phyloP scores from a whole-genome alignment of 1,284 basidiomycete genomes.

The Moniliella sp. region DNA sequence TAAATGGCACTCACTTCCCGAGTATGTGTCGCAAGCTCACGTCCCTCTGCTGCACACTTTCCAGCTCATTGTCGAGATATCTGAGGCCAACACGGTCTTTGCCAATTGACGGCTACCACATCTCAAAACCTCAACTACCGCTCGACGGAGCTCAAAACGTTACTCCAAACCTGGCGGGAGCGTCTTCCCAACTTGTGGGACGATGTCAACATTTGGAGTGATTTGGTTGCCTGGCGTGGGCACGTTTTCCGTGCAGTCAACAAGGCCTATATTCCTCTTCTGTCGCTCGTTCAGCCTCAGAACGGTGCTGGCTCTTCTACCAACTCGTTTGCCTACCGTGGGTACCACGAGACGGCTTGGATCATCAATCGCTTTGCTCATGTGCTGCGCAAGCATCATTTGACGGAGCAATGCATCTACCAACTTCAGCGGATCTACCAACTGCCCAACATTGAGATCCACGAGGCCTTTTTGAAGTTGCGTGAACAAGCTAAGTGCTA shows the following conservation, averaged over 20 bases:
- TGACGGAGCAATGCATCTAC: constrained; percentile 84
- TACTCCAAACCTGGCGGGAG: constrained; percentile 60
- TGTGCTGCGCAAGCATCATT: constrained; percentile 85
- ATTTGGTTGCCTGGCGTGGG: constrained; percentile 91
- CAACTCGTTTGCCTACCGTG: constrained; percentile 72
- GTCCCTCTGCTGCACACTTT: constrained; percentile 87
- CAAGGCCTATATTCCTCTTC: constrained; percentile 73
- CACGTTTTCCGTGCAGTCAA: constrained; percentile 80
- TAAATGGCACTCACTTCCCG: constrained; percentile 80
- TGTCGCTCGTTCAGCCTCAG: constrained; percentile 37
- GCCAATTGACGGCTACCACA: constrained; percentile 69
- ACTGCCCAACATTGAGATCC: constrained; percentile 96
- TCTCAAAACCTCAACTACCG: constrained; percentile 78
- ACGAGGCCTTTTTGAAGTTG: constrained; percentile 93
- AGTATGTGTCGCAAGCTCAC: constrained; percentile 68
- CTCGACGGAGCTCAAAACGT: constrained; percentile 68
- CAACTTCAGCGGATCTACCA: constrained; percentile 94
- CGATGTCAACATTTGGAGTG: constrained; percentile 96
- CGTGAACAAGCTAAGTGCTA: constrained; percentile 98
- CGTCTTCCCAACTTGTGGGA: constrained; percentile 85
- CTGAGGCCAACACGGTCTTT: constrained; percentile 63
- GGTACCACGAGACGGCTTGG: constrained; percentile 99
- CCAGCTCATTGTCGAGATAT: constrained; percentile 93
- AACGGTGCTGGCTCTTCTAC: constrained; percentile 21
- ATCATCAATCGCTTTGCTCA: constrained; percentile 99